Conservation (phyloP, 1,284 basidiomycete genomes). For the Marasmius fiardii region DNA sequence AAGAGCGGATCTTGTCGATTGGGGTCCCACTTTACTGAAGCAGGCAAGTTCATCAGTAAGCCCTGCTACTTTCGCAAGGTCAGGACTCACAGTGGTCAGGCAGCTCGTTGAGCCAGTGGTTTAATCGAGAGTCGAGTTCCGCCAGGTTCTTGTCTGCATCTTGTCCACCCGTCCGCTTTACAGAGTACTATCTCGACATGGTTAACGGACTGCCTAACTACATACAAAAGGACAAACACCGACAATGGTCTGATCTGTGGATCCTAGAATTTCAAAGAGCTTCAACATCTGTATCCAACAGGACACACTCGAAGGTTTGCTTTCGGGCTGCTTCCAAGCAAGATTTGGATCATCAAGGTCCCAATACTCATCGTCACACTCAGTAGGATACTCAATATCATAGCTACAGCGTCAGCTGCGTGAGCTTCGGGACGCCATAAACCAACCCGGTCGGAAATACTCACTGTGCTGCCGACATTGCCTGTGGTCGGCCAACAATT, state of each 20-base stretch:
- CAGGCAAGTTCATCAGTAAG: not conserved
- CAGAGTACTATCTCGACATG: conserved; percentile 41
- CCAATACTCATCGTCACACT: conserved; percentile 62
- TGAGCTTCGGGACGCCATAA: not conserved
- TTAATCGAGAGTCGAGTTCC: conserved; percentile 53
- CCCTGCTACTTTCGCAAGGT: not conserved
- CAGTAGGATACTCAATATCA: conserved; percentile 55
- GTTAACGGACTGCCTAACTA: not conserved
- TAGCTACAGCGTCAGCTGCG: conserved; percentile 31
- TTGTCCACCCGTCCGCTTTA: conserved; percentile 35
- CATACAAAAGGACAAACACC: not conserved
- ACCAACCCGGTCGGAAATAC: conserved; percentile 16
- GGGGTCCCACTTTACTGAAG: conserved; percentile 62
- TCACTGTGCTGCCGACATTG: conserved; percentile 67
- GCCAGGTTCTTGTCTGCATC: conserved; percentile 47
- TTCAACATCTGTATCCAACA: conserved; percentile 7
- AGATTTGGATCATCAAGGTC: conserved; percentile 29
- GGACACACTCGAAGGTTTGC: not conserved
- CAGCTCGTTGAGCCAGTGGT: conserved; percentile 57
- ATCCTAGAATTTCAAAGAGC: conserved; percentile 2
- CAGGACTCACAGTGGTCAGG: conserved; percentile 41
- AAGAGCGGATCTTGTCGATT: conserved; percentile 41
- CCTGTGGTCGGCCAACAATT: conserved; percentile 33
- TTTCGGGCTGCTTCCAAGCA: conserved; percentile 3
- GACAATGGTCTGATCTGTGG: conserved; percentile 3